A percentile compares a stretch with the other conserved stretches of the same genome.
Evolutionary conservation across 768 basidiomycete genomes (phyloP).

Genomic region (Boletus huronensis): DNA sequence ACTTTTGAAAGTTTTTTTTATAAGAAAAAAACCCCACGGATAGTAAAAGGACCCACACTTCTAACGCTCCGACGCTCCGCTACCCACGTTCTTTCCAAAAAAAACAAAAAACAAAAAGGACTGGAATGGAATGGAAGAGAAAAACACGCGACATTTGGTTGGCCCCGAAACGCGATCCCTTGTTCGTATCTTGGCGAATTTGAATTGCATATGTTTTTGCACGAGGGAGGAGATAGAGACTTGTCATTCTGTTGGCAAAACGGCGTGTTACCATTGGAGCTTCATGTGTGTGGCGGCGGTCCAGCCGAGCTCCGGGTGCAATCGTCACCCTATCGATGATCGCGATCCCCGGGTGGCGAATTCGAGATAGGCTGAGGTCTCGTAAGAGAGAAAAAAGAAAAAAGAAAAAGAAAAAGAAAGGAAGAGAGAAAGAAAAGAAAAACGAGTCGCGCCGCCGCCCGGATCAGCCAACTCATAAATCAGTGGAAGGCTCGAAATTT

Average conservation of each 20-base stretch:
- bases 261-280: not conserved
- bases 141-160: not conserved
- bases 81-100: constrained; percentile 8
- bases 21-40: not conserved
- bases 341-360: constrained; percentile 5
- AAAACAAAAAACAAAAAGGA: not conserved
- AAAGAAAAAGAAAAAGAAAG: too few relatives aligned
- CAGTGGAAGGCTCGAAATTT: not conserved
- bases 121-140: not conserved
- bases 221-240: not conserved
- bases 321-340: constrained; percentile 3
- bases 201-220: too few relatives aligned
- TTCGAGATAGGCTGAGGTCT: not conserved
- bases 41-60: not conserved
- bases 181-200: not conserved
- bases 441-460: constrained; percentile 3
- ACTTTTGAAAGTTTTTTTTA: not conserved
- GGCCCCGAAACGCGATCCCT: not conserved
- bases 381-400: constrained; percentile 7
- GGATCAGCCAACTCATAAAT: constrained; percentile 12
- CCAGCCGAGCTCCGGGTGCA: constrained; percentile 7
- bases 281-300: not conserved
- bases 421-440: not conserved
- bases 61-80: constrained; percentile 10
- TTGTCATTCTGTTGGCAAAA: not conserved